Conservation (phyloP, 345 rosid species). For the Eutrema heterophyllum region DNA sequence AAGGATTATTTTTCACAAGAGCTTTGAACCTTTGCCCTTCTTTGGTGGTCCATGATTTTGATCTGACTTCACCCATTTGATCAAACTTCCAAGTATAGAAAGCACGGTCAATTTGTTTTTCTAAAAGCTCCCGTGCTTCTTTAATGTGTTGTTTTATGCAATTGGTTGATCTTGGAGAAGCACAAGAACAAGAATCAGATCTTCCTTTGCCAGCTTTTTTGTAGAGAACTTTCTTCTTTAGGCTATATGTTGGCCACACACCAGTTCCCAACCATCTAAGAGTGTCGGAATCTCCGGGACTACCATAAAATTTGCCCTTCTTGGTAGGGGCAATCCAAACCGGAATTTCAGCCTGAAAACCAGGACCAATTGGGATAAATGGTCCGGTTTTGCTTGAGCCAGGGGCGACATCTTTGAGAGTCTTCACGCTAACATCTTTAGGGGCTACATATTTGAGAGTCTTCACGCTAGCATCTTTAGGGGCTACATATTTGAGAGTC, state of each 20-base stretch:
- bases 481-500: background rate
- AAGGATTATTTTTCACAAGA: slow-evolving; percentile 29
- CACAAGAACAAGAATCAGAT: slow-evolving; percentile 35
- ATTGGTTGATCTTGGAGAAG: slow-evolving; percentile 26
- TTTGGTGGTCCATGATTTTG: slow-evolving; percentile 37
- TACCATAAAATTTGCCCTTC: slow-evolving; percentile 20
- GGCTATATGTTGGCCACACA: slow-evolving; percentile 39
- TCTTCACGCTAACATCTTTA: too few relatives aligned
- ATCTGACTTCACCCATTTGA: slow-evolving; percentile 37
- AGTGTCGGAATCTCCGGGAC: slow-evolving; percentile 34
- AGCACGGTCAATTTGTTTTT: slow-evolving; percentile 32
- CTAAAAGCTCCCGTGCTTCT: slow-evolving; percentile 29
- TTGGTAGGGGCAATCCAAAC: slow-evolving; percentile 33
- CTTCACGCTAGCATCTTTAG: slow-evolving; percentile 7
- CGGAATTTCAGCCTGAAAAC: slow-evolving; percentile 48
- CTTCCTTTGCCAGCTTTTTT: slow-evolving; percentile 37
- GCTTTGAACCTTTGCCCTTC: slow-evolving; percentile 31
- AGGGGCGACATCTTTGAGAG: background rate
- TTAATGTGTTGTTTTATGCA: slow-evolving; percentile 32
- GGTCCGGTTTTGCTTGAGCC: slow-evolving; percentile 13
- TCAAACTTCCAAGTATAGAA: slow-evolving; percentile 42
- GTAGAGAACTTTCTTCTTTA: slow-evolving; percentile 13
- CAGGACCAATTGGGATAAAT: slow-evolving; percentile 39
- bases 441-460: background rate
- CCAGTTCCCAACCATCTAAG: slow-evolving; percentile 42